Percentiles rank a stretch among this genome's conserved stretches.
Conservation (phyloP, 371 early-diverging fungal genomes). For the Capillidium rhysosporum region DNA sequence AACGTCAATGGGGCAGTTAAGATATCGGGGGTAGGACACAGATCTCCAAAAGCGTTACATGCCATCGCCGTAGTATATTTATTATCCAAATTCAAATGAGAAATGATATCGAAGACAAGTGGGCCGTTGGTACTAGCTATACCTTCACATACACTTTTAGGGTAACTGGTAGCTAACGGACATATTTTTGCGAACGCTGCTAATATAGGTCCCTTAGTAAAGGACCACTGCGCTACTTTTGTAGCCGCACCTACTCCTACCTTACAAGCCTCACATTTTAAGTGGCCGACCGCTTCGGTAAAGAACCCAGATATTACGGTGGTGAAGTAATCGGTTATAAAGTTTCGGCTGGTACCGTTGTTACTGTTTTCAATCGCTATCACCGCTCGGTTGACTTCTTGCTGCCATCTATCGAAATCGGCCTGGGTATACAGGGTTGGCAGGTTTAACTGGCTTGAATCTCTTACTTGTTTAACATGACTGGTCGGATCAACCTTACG, state of each 20-base stretch:
- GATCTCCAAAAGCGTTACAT: not conserved
- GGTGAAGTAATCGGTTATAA: not conserved
- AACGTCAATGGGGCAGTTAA: not conserved
- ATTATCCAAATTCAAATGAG: not conserved
- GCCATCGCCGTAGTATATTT: not conserved
- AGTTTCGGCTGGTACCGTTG: not conserved
- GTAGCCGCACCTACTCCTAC: not conserved
- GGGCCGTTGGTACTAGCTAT: not conserved
- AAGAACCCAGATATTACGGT: not conserved
- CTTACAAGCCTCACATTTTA: not conserved
- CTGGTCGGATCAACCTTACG: too few relatives aligned
- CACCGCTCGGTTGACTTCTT: not conserved
- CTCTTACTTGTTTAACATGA: too few relatives aligned
- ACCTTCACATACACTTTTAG: conserved; percentile 2
- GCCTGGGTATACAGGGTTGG: too few relatives aligned
- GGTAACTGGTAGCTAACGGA: not conserved
- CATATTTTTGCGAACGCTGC: not conserved
- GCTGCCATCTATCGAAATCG: not conserved
- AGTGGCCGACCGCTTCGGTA: not conserved
- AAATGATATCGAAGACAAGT: not conserved
- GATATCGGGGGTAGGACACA: not conserved
- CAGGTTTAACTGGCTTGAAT: too few relatives aligned
- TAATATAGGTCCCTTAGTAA: not conserved
- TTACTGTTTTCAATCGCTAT: not conserved
- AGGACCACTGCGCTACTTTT: not conserved